Evolutionary conservation across 768 basidiomycete species (phyloP), one percentile per base, ranked within the genome.

Genomic region (Suillus spraguei): DNA sequence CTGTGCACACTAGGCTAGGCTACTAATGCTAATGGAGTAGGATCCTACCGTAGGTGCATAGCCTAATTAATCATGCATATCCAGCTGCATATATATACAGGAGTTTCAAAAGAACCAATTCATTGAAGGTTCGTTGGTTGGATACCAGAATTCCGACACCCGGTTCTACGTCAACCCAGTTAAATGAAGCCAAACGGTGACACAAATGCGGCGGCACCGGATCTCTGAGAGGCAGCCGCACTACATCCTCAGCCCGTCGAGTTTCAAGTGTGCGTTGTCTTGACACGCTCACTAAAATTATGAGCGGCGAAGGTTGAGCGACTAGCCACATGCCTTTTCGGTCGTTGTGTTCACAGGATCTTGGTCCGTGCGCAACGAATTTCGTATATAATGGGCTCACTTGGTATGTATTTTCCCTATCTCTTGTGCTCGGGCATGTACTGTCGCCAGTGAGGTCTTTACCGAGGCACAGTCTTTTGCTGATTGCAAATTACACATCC

Each of bases 401-500:
- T 50, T 35, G 20, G 20, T 0, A 50, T 58, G 16, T 17, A 20
- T 65, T 74, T 81, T 81, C 80, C 69, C 69, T 70, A 88, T 88
- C 88, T 90, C 89, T 94, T 94, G 91, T 92, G 90, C 90, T 92
- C 89, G 91, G 90, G 90, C 89, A 90, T 87, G 90, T 88, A 91
- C 89, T 90, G 88, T 91, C 89, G 88, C 87, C 88, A 90, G 91
- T 93, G 92, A 94, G 90, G 92, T 94, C 83, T 87, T 82, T 90
- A 93, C 91, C 89, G 92, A 94, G 90, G 87, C 88, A 88, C 87
- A 90, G 88, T 90, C 84, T 80, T 90, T 92, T 91, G 90, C 89
- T 92, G 87, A 87, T 92, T 92, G 90, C 90, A 92, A 92, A 92
- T 90, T 91, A 91, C 84, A 91, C 90, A 93, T 93, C 91, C 91